Base-by-base conservation (phyloP, 495 filamentous ascomycete species). In the Hypoxylon intermedium region DNA sequence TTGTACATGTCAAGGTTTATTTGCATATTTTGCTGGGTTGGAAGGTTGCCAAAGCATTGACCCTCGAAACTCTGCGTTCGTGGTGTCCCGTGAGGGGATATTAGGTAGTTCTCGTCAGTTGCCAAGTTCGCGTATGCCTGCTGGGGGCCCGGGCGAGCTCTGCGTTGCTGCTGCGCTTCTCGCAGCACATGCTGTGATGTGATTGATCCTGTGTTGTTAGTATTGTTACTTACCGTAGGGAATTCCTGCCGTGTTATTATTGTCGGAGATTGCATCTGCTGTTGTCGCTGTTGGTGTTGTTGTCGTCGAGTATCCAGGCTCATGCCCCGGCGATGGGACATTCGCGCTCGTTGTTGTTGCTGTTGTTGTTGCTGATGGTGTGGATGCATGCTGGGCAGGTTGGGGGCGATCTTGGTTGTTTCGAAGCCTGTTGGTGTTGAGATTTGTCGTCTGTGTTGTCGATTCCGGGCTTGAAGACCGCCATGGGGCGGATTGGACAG, bases 381-480 rank as follows among this genome's bases (percentile, higher is more conserved):
- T n/a, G n/a, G 82, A 68, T 72, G 63, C 58, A 83, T 82, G 57
- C 79, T 81, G 60, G 83, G 81, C 67, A 88, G 79, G 74, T 77
- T 81, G 44, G 77, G 76, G 21, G 76, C 73, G 67, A 85, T 82
- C 80, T 88, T 87, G 53, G 81, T 77, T 48, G 82, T 82, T 70
- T 90, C 87, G 74, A 88, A 89, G 63, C 80, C 82, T 54, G 84
- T 83, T 53, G 92, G 91, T 67, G 90, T 94, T 67, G 92, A 96
- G 68, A 91, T 87, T 79, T 93, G 91, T 72, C 92, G 89, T 70
- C 90, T 85, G 76, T 96, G 91, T 79, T 84, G 85, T 71, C 85
- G 84, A 69, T 85, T 85, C 74, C 87, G 87, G 65, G 80, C 77
- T 61, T 89, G 85, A 75, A 88, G 79, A 77, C 75, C 84, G 73